Percentiles rank a stretch among this genome's conserved stretches.
phyloP scores from a whole-genome alignment of 345 rosid species.

The Kandelia obovata region DNA sequence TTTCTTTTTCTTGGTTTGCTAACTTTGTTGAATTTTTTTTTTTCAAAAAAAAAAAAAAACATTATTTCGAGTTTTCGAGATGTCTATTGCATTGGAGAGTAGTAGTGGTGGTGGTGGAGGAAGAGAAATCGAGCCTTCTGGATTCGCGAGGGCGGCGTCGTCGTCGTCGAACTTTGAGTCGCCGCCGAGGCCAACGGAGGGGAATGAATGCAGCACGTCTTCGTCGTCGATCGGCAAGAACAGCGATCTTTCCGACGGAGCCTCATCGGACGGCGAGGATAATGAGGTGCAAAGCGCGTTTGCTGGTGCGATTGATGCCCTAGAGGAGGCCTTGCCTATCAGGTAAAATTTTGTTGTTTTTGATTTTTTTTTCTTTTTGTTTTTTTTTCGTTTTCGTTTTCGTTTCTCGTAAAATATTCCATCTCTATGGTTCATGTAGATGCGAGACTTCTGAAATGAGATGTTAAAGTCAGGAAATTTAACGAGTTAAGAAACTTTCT shows the following conservation, averaged over 20 bases:
- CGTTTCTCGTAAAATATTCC: background rate
- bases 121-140: constrained; percentile 3
- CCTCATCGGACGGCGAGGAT: constrained; percentile 16
- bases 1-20: background rate
- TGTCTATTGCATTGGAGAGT: constrained; percentile 8
- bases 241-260: constrained; percentile 19
- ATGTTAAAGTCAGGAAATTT: too few relatives aligned
- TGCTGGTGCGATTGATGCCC: constrained; percentile 23
- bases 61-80: background rate
- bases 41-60: too few relatives aligned
- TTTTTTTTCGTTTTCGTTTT: background rate
- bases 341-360: constrained; percentile 14
- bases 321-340: constrained; percentile 25
- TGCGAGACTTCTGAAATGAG: too few relatives aligned
- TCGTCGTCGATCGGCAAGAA: constrained; percentile 32
- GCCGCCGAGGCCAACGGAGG: background rate
- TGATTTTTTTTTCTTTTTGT: background rate
- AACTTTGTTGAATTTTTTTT: background rate
- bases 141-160: background rate
- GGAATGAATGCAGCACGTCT: constrained; percentile 15
- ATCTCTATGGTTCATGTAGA: too few relatives aligned
- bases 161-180: constrained; percentile 13
- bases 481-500: too few relatives aligned
- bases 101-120: background rate
- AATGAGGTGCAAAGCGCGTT: constrained; percentile 30